Conservation (phyloP, 495 filamentous ascomycete species). For the Aspergillus cavernicola region DNA sequence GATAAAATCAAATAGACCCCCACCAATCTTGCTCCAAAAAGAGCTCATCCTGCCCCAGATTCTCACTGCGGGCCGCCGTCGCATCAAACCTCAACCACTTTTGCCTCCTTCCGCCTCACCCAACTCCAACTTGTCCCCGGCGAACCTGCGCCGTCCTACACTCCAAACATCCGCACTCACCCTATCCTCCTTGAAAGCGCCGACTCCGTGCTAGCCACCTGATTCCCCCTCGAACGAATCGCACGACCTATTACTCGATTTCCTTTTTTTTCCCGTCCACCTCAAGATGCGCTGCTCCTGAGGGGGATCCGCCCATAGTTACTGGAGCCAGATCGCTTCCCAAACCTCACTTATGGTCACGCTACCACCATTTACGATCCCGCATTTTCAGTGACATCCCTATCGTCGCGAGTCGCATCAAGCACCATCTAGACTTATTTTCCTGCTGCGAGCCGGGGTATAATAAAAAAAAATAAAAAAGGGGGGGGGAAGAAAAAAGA, state of each 20-base stretch:
- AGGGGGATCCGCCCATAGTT: slow-evolving; percentile 27
- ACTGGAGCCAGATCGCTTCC: slow-evolving; percentile 28
- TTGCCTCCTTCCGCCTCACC: slow-evolving; percentile 17
- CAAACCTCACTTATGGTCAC: slow-evolving; percentile 38
- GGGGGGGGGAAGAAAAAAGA: slow-evolving; percentile 9
- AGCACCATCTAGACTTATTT: slow-evolving; percentile 14
- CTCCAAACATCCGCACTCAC: not conserved
- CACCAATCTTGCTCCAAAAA: slow-evolving; percentile 8
- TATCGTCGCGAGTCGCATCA: slow-evolving; percentile 17
- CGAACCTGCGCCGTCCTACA: slow-evolving; percentile 13
- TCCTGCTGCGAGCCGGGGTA: slow-evolving; percentile 8
- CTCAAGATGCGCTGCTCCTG: slow-evolving; percentile 38
- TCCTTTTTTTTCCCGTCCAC: slow-evolving; percentile 7
- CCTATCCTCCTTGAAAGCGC: slow-evolving; percentile 4
- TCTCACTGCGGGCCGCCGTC: slow-evolving; percentile 11
- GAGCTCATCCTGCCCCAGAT: slow-evolving; percentile 11
- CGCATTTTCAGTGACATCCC: slow-evolving; percentile 21
- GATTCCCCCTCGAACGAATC: slow-evolving; percentile 2
- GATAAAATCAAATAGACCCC: too few species aligned
- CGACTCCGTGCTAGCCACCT: slow-evolving; percentile 1
- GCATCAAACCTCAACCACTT: slow-evolving; percentile 8
- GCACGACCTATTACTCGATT: slow-evolving; percentile 6
- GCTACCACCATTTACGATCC: slow-evolving; percentile 29
- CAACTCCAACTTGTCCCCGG: slow-evolving; percentile 1
- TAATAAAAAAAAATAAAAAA: slow-evolving; percentile 16